Percentiles rank a stretch among this genome's conserved stretches.
phyloP scores from a whole-genome alignment of 169 alveolate genomes.

The Besnoitia besnoiti region DNA sequence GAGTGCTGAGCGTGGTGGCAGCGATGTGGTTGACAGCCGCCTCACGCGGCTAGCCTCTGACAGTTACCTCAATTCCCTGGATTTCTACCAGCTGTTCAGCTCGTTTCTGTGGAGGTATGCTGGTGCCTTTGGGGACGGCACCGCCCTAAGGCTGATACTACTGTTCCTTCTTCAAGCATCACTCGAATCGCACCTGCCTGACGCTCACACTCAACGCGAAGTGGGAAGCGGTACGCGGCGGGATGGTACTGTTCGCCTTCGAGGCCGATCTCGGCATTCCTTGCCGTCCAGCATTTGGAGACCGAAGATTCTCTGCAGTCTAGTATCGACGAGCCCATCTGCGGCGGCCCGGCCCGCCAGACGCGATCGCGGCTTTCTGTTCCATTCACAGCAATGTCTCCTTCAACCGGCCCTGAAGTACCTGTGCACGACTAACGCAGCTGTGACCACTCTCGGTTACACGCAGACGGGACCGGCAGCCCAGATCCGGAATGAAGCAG shows the following conservation, averaged over 20 bases:
- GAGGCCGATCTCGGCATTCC: too few species aligned
- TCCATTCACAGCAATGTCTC: background rate
- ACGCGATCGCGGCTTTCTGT: too few species aligned
- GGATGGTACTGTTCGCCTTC: too few species aligned
- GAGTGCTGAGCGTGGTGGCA: background rate
- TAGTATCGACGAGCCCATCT: too few species aligned
- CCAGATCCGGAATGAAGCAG: background rate
- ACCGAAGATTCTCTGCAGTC: too few species aligned
- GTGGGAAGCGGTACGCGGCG: too few species aligned
- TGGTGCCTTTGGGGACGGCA: background rate
- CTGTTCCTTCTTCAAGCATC: conserved; percentile 18
- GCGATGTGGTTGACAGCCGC: background rate
- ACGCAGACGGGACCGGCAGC: background rate
- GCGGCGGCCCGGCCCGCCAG: too few species aligned
- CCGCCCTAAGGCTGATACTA: background rate
- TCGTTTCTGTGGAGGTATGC: conserved; percentile 13
- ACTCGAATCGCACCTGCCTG: background rate
- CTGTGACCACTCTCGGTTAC: background rate
- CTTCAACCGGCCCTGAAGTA: background rate
- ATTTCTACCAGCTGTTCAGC: background rate
- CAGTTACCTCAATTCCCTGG: background rate
- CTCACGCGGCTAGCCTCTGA: background rate
- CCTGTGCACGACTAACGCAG: background rate
- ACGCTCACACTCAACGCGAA: too few species aligned
- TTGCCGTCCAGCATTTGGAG: too few species aligned